Evolutionary conservation across 345 rosid species (phyloP).

Genomic region (Eucalyptus erythrocorys): DNA sequence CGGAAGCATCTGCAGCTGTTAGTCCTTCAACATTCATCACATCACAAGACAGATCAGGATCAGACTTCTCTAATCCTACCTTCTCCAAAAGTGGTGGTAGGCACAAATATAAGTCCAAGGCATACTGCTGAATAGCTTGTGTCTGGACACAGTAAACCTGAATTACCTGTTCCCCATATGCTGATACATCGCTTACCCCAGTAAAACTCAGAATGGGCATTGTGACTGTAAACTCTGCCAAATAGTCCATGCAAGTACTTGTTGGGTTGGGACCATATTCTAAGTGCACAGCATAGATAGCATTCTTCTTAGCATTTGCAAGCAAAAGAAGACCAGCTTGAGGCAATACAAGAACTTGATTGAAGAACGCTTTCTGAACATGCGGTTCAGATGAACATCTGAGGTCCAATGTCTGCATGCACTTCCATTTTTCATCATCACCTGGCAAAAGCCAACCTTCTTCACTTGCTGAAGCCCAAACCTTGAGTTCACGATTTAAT

Average conservation of each 20-base stretch:
- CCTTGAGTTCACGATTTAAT: conserved; percentile 62
- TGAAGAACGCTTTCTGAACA: conserved; percentile 63
- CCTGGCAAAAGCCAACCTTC: conserved; percentile 78
- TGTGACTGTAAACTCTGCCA: conserved; percentile 76
- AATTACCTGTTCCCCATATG: conserved; percentile 42
- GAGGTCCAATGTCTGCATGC: conserved; percentile 69
- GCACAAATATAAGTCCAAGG: conserved; percentile 71
- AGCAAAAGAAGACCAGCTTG: conserved; percentile 56
- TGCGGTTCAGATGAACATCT: conserved; percentile 56
- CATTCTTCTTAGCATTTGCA: conserved; percentile 88
- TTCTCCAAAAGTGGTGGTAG: conserved; percentile 56
- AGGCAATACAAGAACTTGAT: conserved; percentile 73
- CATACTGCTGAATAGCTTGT: conserved; percentile 88
- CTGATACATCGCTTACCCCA: conserved; percentile 40
- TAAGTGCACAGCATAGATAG: conserved; percentile 70
- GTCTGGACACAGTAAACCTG: conserved; percentile 93
- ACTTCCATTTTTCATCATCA: conserved; percentile 56
- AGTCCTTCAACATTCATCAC: conserved; percentile 23
- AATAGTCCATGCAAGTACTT: conserved; percentile 59
- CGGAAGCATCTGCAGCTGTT: conserved; percentile 22
- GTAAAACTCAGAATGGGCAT: conserved; percentile 94
- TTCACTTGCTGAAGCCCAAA: conserved; percentile 67
- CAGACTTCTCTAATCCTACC: conserved; percentile 41
- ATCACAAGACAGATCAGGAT: conserved; percentile 26
- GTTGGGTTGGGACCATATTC: conserved; percentile 77